These are phyloP conservation scores for Dovyalis caffra DNA, from an alignment of 345 rosid genomes.

Conservation along the genomic window DNA sequence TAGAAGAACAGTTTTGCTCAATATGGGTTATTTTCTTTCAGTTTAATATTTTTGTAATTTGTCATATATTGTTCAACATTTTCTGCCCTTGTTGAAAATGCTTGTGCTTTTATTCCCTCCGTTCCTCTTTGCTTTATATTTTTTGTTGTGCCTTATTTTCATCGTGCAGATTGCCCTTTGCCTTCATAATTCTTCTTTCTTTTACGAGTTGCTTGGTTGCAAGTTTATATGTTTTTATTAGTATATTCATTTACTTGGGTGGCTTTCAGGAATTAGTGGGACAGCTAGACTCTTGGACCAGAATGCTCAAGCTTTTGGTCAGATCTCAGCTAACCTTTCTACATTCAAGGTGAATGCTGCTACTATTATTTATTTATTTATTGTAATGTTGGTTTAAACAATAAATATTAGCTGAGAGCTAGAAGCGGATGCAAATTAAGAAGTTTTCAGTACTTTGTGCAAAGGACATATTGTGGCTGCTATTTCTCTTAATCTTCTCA, in stretches of 20 bases:
- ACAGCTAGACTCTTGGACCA: constrained; percentile 64
- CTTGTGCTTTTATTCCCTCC: neutral
- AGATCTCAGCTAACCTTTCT: constrained; percentile 74
- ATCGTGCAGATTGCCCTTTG: neutral
- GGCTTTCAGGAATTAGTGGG: constrained; percentile 61
- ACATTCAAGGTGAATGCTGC: constrained; percentile 52
- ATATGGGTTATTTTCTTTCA: neutral
- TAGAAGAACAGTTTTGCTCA: neutral
- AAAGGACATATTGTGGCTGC: neutral
- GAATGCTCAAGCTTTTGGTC: constrained; percentile 62
- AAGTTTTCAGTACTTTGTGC: neutral
- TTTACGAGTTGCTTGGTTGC: constrained; percentile 8
- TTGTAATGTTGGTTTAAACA: neutral
- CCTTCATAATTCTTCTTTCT: neutral
- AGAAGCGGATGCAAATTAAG: neutral
- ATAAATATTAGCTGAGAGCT: neutral
- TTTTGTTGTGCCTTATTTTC: neutral
- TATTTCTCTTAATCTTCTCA: neutral
- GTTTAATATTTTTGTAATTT: neutral
- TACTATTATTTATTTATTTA: too few species aligned
- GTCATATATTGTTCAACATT: neutral
- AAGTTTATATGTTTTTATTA: neutral
- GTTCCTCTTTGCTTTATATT: neutral
- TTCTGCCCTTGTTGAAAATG: neutral
- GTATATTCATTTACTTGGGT: constrained; percentile 17